These are phyloP conservation scores for Emmonsiellopsis sp. DNA, from an alignment of 2,329 filamentous ascomycete species.

Conservation along the genomic window DNA sequence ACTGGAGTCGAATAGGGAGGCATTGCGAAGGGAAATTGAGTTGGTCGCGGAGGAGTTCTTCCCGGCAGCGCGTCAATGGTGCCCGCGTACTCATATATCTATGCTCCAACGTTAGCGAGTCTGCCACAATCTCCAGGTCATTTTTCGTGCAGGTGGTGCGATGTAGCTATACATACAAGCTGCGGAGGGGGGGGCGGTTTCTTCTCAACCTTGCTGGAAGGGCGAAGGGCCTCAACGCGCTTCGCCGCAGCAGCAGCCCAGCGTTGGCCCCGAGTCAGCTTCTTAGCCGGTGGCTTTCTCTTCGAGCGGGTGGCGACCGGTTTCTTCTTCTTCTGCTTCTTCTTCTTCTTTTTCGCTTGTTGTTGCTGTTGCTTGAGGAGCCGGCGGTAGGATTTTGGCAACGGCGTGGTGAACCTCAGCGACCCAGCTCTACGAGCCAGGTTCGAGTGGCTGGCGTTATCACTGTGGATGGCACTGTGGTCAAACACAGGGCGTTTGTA, in stretches of 20 bases:
- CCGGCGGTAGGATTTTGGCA: not conserved
- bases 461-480: not conserved
- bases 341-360: not conserved
- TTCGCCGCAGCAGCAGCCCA: conserved; percentile 10
- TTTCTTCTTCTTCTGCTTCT: not conserved
- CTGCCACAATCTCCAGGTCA: too few species aligned
- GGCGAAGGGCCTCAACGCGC: conserved; percentile 9
- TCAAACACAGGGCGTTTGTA: not conserved
- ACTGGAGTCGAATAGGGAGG: too few species aligned
- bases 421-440: not conserved
- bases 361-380: not conserved
- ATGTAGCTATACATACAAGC: too few species aligned
- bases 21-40: too few species aligned
- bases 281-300: not conserved
- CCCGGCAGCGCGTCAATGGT: too few species aligned
- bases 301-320: not conserved
- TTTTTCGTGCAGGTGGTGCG: too few species aligned
- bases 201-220: not conserved
- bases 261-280: conserved; percentile 4
- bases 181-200: too few species aligned
- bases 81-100: too few species aligned
- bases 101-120: too few species aligned
- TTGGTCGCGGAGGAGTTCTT: too few species aligned
- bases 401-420: not conserved
- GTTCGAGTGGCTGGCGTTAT: not conserved